Evolutionary conservation across 768 basidiomycete species (phyloP).

Genomic region (Lepiota brunneoincarnata): DNA sequence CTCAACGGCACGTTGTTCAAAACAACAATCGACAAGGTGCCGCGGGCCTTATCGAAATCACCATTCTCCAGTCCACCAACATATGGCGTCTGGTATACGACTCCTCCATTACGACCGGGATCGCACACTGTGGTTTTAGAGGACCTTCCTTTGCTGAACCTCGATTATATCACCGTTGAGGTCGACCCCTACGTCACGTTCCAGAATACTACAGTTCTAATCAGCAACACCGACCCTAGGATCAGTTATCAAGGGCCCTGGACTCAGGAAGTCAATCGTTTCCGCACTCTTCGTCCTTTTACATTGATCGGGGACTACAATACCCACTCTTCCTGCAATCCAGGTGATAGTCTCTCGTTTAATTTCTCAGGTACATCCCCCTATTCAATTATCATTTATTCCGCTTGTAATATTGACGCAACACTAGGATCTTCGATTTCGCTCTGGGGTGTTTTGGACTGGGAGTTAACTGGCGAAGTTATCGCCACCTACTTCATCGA

Average conservation of each 20-base stretch:
- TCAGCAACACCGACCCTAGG: slow-evolving; percentile 23
- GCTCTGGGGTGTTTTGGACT: slow-evolving; percentile 25
- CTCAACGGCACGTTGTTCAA: slow-evolving; percentile 3
- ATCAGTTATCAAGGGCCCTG: slow-evolving; percentile 20
- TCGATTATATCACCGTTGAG: slow-evolving; percentile 22
- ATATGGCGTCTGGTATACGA: slow-evolving; percentile 22
- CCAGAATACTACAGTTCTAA: slow-evolving; percentile 18
- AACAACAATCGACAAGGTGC: not conserved
- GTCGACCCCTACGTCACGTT: slow-evolving; percentile 21
- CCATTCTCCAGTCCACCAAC: slow-evolving; percentile 4
- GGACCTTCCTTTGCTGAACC: slow-evolving; percentile 18
- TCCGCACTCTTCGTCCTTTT: slow-evolving; percentile 4
- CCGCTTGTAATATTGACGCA: not conserved
- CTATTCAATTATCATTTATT: not conserved
- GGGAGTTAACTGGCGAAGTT: slow-evolving; percentile 20
- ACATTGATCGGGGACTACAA: slow-evolving; percentile 17
- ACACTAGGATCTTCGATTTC: slow-evolving; percentile 19
- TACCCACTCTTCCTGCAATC: slow-evolving; percentile 15
- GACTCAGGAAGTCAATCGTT: slow-evolving; percentile 5
- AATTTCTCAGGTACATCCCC: slow-evolving; percentile 12
- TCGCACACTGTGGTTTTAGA: slow-evolving; percentile 20
- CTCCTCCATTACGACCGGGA: slow-evolving; percentile 21
- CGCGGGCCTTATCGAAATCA: not conserved
- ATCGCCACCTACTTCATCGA: slow-evolving; percentile 24
- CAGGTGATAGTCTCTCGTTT: slow-evolving; percentile 17